Percentiles rank a stretch among this genome's conserved stretches.
These are phyloP conservation scores for Lentinus brumalis DNA, from an alignment of 768 basidiomycete species.

Conservation along the genomic window DNA sequence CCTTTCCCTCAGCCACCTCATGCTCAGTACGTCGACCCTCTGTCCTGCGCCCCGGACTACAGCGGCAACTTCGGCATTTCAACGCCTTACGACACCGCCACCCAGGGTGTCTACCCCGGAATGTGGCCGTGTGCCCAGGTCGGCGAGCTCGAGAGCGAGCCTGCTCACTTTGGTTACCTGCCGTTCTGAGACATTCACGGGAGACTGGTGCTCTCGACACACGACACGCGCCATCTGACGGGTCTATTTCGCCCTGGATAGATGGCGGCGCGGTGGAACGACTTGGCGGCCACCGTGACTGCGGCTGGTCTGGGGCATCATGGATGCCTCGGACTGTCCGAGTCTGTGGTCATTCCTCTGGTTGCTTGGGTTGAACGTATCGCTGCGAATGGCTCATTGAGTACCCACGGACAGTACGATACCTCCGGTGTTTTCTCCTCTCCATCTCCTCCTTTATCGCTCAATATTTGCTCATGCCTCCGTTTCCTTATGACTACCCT, in stretches of 20 bases:
- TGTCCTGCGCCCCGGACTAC: too few relatives aligned
- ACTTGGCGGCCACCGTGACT: background rate
- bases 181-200: background rate
- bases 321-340: background rate
- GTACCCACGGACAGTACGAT: conserved; percentile 12
- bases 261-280: background rate
- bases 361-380: background rate
- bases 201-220: background rate
- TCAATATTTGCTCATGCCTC: background rate
- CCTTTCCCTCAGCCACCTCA: background rate
- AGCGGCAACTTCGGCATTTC: too few relatives aligned
- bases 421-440: background rate
- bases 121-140: conserved; percentile 6
- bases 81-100: background rate
- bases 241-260: background rate
- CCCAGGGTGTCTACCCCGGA: background rate
- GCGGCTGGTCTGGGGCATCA: background rate
- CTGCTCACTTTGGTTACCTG: conserved; percentile 1
- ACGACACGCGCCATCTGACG: background rate
- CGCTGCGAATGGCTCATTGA: background rate
- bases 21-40: too few relatives aligned
- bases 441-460: background rate
- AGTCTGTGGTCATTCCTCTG: background rate
- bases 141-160: conserved; percentile 2
- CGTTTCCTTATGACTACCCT: background rate